These are phyloP conservation scores for Ganoderma boninense DNA, from an alignment of 1,284 basidiomycete genomes.

Conservation along the genomic window DNA sequence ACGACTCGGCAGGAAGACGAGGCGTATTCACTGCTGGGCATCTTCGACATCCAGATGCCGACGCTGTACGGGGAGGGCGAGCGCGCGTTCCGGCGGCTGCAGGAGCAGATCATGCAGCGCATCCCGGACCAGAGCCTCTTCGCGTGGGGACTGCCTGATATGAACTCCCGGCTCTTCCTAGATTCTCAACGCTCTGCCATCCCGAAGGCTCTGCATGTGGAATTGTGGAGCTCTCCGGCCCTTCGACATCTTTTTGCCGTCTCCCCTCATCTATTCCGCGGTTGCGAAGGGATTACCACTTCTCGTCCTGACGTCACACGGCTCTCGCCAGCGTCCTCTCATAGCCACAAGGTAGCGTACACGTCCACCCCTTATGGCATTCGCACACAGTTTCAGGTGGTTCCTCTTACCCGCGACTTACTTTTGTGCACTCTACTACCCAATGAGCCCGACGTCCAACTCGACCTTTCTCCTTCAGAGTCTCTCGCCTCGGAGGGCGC, in stretches of 20 bases:
- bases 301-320: too few species aligned
- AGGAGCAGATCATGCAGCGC: neutral
- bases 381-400: neutral
- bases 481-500: too few species aligned
- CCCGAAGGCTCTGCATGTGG: too few species aligned
- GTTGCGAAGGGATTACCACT: too few species aligned
- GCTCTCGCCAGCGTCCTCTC: too few species aligned
- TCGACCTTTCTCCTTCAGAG: too few species aligned
- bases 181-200: too few species aligned
- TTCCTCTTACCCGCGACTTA: neutral
- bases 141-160: neutral
- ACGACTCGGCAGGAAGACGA: neutral
- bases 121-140: neutral
- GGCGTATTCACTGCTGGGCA: neutral
- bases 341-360: neutral
- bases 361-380: neutral
- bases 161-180: too few species aligned
- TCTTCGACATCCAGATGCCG: neutral
- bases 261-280: too few species aligned
- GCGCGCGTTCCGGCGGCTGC: neutral
- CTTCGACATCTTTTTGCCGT: too few species aligned
- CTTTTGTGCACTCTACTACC: neutral
- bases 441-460: too few species aligned
- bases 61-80: neutral
- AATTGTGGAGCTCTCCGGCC: too few species aligned